Base-by-base conservation (phyloP, 805 yeast species). In the Candida ulmi region DNA sequence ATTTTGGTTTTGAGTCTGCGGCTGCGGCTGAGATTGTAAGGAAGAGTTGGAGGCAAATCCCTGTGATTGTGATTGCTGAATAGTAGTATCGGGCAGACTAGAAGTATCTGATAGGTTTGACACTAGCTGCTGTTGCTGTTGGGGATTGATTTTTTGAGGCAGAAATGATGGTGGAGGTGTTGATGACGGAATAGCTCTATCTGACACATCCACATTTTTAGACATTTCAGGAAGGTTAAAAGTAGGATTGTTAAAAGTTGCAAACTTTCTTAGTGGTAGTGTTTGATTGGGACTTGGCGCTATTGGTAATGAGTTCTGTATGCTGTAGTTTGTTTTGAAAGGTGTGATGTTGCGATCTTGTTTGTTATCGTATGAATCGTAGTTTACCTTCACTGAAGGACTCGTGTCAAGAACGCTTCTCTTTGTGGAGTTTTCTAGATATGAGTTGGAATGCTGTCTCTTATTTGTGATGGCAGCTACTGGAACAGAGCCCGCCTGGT, bases 381-480 rank as follows among this genome's bases (percentile, higher is more conserved):
- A 26, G 28, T 11, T 13, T 8, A 23, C 12, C 17, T 23, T 17
- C 16, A 17, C 8, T 40, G 43, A 43, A 12, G 41, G 33, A n/a
- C 21, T 36, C 15, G 44, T 42, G 30, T 44, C 44, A 3, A 48
- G 39, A 12, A 48, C 49, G 2, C 46, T 28, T 19, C 43, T 36
- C 38, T 48, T 48, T 16, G 39, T 28, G 12, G 46, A 37, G 11
- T 48, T 46, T 38, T 44, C 46, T 31, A 44, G 43, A 30, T 44
- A 44, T 15, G 54, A 50, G 35, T 39, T 45, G 11, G 54, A 50
- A 35, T 50, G 54, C 37, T 50, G 54, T 19, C 54, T 43, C 41
- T 50, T 50, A 39, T 50, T 51, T 23, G 43, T 45, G 17, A 44
- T 30, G 12, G 17, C 19, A 5, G 34, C 16, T 3, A 13, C 24